Percentiles rank a stretch among this genome's conserved stretches.
phyloP scores from a whole-genome alignment of 257 asterid genomes.

The Gardenia jasminoides region DNA sequence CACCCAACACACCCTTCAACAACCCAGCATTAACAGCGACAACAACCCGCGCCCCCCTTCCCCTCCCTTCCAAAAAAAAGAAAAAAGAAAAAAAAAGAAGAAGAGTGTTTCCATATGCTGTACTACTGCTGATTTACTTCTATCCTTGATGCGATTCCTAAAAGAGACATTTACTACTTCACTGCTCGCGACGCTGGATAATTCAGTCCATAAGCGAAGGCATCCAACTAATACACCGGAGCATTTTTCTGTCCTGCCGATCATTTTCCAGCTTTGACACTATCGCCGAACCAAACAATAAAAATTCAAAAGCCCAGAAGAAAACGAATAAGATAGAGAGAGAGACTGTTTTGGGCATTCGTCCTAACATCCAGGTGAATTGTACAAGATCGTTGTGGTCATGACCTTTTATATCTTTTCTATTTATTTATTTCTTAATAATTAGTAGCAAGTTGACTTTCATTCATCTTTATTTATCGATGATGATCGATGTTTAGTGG shows the following conservation, averaged over 20 bases:
- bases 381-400: background rate
- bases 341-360: background rate
- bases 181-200: background rate
- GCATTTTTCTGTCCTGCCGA: background rate
- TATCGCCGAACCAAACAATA: background rate
- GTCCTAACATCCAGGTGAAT: slow-evolving; percentile 14
- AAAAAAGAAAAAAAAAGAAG: too few relatives aligned
- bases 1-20: too few relatives aligned
- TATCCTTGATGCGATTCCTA: too few relatives aligned
- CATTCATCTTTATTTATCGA: background rate
- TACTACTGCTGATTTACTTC: too few relatives aligned
- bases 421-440: background rate
- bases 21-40: too few relatives aligned
- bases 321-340: background rate
- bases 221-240: background rate
- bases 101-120: too few relatives aligned
- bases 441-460: background rate
- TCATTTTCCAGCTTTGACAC: background rate
- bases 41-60: too few relatives aligned
- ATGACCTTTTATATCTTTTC: background rate
- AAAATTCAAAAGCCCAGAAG: background rate
- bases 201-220: background rate
- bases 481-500: background rate
- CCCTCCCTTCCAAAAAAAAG: too few relatives aligned
- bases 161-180: too few relatives aligned